phyloP scores from a whole-genome alignment of 257 asterid species.

The Ophiorrhiza pumila region DNA sequence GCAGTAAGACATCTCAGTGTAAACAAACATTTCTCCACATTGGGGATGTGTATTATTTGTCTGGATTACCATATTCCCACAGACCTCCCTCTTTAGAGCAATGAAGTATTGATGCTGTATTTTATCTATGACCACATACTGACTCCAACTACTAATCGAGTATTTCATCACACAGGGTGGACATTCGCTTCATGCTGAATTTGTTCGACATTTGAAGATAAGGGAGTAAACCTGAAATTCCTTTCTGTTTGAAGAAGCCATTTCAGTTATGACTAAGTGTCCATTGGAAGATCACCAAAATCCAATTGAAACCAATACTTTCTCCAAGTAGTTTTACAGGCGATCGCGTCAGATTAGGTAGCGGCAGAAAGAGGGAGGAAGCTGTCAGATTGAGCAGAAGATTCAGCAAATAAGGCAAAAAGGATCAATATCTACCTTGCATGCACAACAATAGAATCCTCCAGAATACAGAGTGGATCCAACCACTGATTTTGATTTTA shows the following conservation, averaged over 20 bases:
- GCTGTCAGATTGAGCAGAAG: no score
- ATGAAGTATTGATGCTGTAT: not conserved
- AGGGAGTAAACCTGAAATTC: not conserved
- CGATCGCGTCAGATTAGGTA: no score
- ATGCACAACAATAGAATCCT: no score
- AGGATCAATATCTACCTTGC: no score
- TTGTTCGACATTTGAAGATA: slow-evolving; percentile 48
- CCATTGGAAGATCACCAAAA: not conserved
- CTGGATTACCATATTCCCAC: not conserved
- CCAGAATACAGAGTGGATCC: no score
- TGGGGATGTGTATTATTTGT: not conserved
- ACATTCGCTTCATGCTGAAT: slow-evolving; percentile 71
- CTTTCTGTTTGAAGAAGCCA: not conserved
- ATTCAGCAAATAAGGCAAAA: no score
- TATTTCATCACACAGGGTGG: slow-evolving; percentile 52
- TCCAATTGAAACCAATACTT: not conserved
- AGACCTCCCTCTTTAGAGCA: not conserved
- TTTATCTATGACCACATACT: not conserved
- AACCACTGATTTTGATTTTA: no score
- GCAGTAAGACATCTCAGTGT: not conserved
- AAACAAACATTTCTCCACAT: not conserved
- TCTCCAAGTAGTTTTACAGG: not conserved
- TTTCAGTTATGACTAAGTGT: not conserved
- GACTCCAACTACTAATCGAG: slow-evolving; percentile 1
- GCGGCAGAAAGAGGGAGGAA: no score